Evolutionary conservation across 495 filamentous ascomycete species (phyloP), one percentile per base, ranked within the genome.

Genomic region (Talaromyces liani): DNA sequence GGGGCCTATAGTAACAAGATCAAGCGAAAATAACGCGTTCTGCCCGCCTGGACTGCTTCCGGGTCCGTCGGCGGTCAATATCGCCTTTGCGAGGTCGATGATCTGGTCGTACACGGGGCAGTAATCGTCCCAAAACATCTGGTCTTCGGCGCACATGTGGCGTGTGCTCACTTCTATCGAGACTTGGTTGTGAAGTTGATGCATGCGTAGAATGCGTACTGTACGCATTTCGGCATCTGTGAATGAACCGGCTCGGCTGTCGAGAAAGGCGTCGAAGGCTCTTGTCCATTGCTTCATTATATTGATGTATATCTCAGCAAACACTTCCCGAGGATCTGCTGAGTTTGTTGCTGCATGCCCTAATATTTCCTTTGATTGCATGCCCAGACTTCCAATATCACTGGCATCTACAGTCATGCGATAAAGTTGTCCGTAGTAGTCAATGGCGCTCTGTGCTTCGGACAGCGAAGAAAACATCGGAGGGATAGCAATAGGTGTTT

Each of bases 1-100:
- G 14, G 39, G 54, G 4, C 47, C 56, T 12, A 65, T 45, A 25
- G 45, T 60, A 55, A 34, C 58, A 1, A 27, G 47, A 53, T 34
- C 39, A 7, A 65, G 39, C 6, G 63, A 65, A 39, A 53, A 39
- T 1, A 47, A 55, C n/a, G 53, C 4, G n/a, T 56, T 56, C 9
- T 14, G 18, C 9, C 20, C 6, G 22, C 10, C 5, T 25, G 53
- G n/a, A 25, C 25, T 56, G 10, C 49, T 54, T 9, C 49, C 24
- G 7, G 18, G 12, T 10, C 18, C 18, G 6, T 54, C 49, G 9
- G 9, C 18, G 8, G 58, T 27, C 18, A 60, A 33, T 16, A 72
- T 72, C 36, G 58, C 5, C 33, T 70, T 66, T 6, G 69, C 65
- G 8, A 65, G 64, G 6, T 64, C 64, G 24, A 71, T 66, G 12